Percentiles rank a stretch among this genome's conserved stretches.
Evolutionary conservation across 306 rosid species (phyloP).

Genomic region (Citrullus colocynthis): DNA sequence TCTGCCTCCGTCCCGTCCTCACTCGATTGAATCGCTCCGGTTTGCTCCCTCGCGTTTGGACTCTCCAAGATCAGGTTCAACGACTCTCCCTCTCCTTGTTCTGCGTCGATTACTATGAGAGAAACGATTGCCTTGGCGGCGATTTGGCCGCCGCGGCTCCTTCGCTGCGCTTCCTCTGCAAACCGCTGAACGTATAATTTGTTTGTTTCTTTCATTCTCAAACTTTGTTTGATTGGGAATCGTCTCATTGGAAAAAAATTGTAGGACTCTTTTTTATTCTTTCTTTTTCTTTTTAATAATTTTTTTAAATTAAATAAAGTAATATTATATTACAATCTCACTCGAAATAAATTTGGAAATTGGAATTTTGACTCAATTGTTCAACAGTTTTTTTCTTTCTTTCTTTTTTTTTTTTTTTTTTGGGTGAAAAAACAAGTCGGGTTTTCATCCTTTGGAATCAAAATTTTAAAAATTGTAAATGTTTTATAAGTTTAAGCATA

Average conservation of each 20-base stretch:
- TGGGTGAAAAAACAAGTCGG: too few species aligned
- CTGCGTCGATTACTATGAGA: slow-evolving; percentile 55
- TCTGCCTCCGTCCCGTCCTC: slow-evolving; percentile 66
- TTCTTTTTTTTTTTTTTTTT: too few species aligned
- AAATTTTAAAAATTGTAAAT: too few species aligned
- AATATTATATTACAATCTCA: background rate
- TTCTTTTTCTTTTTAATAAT: background rate
- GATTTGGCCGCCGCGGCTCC: slow-evolving; percentile 24
- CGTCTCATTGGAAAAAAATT: background rate
- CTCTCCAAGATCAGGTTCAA: slow-evolving; percentile 51
- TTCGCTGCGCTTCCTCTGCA: slow-evolving; percentile 45
- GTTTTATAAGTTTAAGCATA: too few species aligned
- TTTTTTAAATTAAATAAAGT: background rate
- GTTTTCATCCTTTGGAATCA: too few species aligned
- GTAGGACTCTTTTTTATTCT: background rate
- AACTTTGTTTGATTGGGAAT: background rate
- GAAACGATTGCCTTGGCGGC: slow-evolving; percentile 7
- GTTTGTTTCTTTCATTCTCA: background rate
- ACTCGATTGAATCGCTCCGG: slow-evolving; percentile 64
- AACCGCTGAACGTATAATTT: slow-evolving; percentile 34
- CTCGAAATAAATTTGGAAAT: too few species aligned
- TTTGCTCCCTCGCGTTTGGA: slow-evolving; percentile 42
- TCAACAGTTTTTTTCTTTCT: too few species aligned
- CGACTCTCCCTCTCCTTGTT: slow-evolving; percentile 71
- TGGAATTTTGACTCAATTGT: too few species aligned